Evolutionary conservation across 139 green algal genomes (phyloP).

Genomic region (Chlorella sorokiniana): DNA sequence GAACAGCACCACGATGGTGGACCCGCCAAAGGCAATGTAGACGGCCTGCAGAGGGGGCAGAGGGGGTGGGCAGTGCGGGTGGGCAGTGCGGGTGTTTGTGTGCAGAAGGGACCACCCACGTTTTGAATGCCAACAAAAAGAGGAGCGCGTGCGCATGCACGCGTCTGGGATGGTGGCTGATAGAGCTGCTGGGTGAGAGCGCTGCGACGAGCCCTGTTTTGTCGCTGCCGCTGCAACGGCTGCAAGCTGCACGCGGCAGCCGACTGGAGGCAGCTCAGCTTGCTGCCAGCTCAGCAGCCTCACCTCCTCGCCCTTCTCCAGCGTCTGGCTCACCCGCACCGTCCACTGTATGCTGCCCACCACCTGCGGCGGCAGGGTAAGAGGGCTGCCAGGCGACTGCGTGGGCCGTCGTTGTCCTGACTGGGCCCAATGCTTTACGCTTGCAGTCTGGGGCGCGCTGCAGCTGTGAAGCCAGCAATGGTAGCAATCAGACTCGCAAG

Average conservation of each 20-base stretch:
- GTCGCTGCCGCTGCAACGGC: not conserved
- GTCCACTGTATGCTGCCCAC: constrained; percentile 46
- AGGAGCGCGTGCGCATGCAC: not conserved
- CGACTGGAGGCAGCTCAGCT: too few species aligned
- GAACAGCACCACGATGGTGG: constrained; percentile 51
- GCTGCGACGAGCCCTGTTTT: not conserved
- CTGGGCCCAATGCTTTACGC: too few species aligned
- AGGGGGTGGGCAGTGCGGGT: not conserved
- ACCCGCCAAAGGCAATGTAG: constrained; percentile 64
- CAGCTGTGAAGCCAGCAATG: too few species aligned
- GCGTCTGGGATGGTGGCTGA: too few species aligned
- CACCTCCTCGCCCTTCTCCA: constrained; percentile 52
- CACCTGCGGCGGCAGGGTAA: not conserved
- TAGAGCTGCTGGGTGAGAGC: too few species aligned
- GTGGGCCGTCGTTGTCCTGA: not conserved
- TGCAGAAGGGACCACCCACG: not conserved
- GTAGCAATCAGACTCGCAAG: not conserved
- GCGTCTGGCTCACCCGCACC: constrained; percentile 16
- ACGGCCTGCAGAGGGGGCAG: too few species aligned
- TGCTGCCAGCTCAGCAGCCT: too few species aligned
- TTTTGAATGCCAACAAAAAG: not conserved
- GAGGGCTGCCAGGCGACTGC: too few species aligned
- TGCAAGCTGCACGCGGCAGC: not conserved
- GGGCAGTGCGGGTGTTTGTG: too few species aligned
- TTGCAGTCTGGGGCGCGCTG: too few species aligned